Evolutionary conservation across 2,329 filamentous ascomycete genomes (phyloP).

Genomic region (Lachnellula subtilissima): DNA sequence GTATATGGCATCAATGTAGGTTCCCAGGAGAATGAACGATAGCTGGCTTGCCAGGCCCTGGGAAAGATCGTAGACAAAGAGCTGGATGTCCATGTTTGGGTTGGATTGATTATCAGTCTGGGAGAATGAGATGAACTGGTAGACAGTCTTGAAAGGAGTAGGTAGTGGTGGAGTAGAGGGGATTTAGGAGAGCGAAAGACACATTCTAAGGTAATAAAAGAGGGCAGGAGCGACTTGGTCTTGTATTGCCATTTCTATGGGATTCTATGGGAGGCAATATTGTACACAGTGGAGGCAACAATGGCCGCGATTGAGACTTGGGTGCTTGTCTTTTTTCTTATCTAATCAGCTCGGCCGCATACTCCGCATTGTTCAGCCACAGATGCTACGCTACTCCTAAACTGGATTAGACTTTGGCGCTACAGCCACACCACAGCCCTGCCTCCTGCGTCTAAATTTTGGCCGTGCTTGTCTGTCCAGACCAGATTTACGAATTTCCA

Average conservation of each 20-base stretch:
- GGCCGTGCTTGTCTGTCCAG: neutral
- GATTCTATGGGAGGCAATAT: neutral
- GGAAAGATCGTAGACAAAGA: conserved; percentile 77
- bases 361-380: no score
- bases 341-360: neutral
- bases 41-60: conserved; percentile 48
- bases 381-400: no score
- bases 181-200: neutral
- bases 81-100: conserved; percentile 62
- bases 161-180: neutral
- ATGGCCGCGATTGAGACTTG: neutral
- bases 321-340: neutral
- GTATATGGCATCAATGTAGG: conserved; percentile 85
- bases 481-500: conserved; percentile 5
- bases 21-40: conserved; percentile 50
- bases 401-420: neutral
- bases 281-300: neutral
- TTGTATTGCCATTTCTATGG: neutral
- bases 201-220: neutral
- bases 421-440: neutral
- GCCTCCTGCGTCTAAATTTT: neutral
- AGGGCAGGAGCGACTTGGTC: neutral
- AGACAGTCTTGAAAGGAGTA: neutral
- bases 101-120: neutral
- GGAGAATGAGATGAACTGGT: neutral